Conservation (phyloP, 1,284 basidiomycete species). For the Porodaedalea pini region DNA sequence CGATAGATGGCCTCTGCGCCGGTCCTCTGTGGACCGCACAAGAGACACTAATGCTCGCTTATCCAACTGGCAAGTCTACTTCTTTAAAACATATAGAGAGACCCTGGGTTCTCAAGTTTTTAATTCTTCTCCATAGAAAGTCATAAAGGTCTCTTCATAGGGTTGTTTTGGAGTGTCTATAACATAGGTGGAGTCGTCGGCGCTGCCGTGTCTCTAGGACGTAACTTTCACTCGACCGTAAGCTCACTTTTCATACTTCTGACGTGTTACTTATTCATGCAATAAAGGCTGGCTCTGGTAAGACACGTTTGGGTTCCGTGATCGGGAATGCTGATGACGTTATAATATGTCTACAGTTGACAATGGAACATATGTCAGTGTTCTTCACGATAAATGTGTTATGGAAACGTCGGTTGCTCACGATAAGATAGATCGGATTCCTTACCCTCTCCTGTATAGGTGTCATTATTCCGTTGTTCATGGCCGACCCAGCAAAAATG, state of each 20-base stretch:
- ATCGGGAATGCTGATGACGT: constrained; percentile 1
- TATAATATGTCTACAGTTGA: constrained; percentile 20
- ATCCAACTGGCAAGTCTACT: constrained; percentile 43
- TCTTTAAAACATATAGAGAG: constrained; percentile 26
- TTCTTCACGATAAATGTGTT: not conserved
- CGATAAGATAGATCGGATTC: constrained; percentile 32
- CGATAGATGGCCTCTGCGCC: constrained; percentile 53
- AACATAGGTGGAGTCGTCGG: constrained; percentile 65
- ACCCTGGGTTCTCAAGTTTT: not conserved
- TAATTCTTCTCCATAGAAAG: constrained; percentile 29
- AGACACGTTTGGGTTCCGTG: not conserved
- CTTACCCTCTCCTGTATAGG: constrained; percentile 34
- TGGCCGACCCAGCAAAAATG: constrained; percentile 37
- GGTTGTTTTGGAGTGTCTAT: constrained; percentile 68
- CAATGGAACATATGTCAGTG: constrained; percentile 33
- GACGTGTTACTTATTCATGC: not conserved
- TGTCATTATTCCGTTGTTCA: constrained; percentile 31
- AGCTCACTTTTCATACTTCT: constrained; percentile 1
- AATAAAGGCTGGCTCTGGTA: not conserved
- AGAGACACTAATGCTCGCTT: constrained; percentile 52
- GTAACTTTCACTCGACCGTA: constrained; percentile 44
- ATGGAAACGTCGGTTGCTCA: not conserved
- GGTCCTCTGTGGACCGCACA: constrained; percentile 61
- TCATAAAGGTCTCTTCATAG: constrained; percentile 41
- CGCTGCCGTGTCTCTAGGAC: constrained; percentile 52